A percentile compares a stretch with the other conserved stretches of the same genome.
These are phyloP conservation scores for Juncus inflexus DNA, from an alignment of 176 grass and related monocot species.

Conservation along the genomic window DNA sequence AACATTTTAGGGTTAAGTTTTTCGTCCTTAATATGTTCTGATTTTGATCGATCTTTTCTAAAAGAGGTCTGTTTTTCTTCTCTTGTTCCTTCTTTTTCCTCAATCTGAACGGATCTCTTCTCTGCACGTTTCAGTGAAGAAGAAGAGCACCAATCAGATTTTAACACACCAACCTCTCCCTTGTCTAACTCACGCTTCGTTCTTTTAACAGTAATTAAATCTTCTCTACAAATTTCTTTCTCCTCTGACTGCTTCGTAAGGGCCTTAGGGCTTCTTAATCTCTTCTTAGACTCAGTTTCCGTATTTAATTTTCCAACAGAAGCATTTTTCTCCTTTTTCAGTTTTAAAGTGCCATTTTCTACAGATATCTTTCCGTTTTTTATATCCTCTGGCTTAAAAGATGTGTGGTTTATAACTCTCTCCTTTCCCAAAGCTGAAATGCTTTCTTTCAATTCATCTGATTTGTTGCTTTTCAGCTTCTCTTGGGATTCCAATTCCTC, in stretches of 20 bases:
- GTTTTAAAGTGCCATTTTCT: slow-evolving; percentile 36
- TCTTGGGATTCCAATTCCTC: slow-evolving; percentile 17
- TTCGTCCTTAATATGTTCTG: slow-evolving; percentile 50
- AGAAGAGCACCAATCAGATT: slow-evolving; percentile 36
- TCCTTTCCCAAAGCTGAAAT: slow-evolving; percentile 33
- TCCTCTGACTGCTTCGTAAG: slow-evolving; percentile 31
- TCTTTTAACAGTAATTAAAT: slow-evolving; percentile 25
- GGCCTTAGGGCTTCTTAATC: slow-evolving; percentile 38
- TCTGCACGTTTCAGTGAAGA: slow-evolving; percentile 17
- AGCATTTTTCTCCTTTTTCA: slow-evolving; percentile 33
- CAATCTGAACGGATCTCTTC: slow-evolving; percentile 46
- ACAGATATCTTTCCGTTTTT: slow-evolving; percentile 36
- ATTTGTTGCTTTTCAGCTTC: slow-evolving; percentile 3
- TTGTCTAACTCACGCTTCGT: slow-evolving; percentile 8
- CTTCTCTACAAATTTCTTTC: slow-evolving; percentile 41
- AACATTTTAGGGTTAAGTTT: slow-evolving; percentile 43
- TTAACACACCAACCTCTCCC: slow-evolving; percentile 4
- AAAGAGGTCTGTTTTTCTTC: slow-evolving; percentile 64
- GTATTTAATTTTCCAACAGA: slow-evolving; percentile 29
- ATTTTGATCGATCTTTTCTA: slow-evolving; percentile 48
- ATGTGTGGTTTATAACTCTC: slow-evolving; percentile 20
- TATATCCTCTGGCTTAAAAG: slow-evolving; percentile 5
- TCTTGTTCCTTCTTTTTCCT: slow-evolving; percentile 45
- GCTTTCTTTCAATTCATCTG: slow-evolving; percentile 24
- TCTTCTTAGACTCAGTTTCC: slow-evolving; percentile 37